Evolutionary conservation across 2,329 filamentous ascomycete genomes (phyloP).

Genomic region (Ophiocordyceps robertsii): DNA sequence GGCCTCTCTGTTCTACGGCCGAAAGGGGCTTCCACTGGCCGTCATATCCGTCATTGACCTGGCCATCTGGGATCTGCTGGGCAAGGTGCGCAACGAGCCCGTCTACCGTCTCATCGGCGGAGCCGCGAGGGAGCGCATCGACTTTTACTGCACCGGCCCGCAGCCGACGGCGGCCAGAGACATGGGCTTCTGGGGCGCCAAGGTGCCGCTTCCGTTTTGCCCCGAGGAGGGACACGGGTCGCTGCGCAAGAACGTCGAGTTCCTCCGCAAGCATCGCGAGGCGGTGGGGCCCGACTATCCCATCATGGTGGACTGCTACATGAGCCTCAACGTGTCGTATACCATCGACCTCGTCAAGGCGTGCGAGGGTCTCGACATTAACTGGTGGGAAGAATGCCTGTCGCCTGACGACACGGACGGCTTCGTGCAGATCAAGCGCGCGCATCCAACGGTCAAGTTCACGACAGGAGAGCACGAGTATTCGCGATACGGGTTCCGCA

Average conservation of each 20-base stretch:
- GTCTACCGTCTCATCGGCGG: slow-evolving; percentile 92
- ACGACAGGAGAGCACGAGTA: slow-evolving; percentile 95
- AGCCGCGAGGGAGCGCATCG: slow-evolving; percentile 66
- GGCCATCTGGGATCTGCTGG: slow-evolving; percentile 82
- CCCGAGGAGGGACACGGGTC: slow-evolving; percentile 76
- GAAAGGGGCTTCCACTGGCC: slow-evolving; percentile 79
- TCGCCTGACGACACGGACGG: slow-evolving; percentile 87
- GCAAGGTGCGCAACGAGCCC: slow-evolving; percentile 82
- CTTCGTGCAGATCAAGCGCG: slow-evolving; percentile 78
- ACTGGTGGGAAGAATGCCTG: slow-evolving; percentile 96
- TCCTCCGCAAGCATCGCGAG: slow-evolving; percentile 71
- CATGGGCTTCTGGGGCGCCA: slow-evolving; percentile 84
- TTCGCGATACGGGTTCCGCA: slow-evolving; percentile 86
- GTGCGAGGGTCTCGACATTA: slow-evolving; percentile 72
- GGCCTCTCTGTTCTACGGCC: slow-evolving; percentile 89
- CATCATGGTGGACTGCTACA: slow-evolving; percentile 93
- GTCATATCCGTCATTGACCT: slow-evolving; percentile 92
- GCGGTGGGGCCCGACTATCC: slow-evolving; percentile 82
- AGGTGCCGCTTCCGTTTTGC: slow-evolving; percentile 81
- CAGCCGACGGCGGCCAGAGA: slow-evolving; percentile 66
- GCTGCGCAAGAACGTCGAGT: slow-evolving; percentile 80
- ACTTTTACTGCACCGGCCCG: slow-evolving; percentile 93
- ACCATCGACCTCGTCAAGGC: slow-evolving; percentile 83
- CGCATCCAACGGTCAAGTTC: slow-evolving; percentile 83
- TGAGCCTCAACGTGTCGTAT: slow-evolving; percentile 87